These are phyloP conservation scores for Beta lomatogona DNA, from an alignment of 179 eudicot species.

Conservation along the genomic window DNA sequence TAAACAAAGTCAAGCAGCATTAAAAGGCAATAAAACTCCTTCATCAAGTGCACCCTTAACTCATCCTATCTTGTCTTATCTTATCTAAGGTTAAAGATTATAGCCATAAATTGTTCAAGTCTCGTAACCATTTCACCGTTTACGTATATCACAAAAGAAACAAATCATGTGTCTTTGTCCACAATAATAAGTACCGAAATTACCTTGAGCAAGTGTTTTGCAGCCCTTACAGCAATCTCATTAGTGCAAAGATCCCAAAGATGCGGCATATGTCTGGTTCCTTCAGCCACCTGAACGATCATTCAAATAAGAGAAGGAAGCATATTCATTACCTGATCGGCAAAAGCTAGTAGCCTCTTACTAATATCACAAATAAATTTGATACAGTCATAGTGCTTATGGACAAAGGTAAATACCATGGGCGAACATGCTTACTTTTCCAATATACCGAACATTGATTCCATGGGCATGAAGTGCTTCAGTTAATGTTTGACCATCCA, in stretches of 20 bases:
- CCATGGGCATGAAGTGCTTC: slow-evolving; percentile 99
- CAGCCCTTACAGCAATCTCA: slow-evolving; percentile 85
- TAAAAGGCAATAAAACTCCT: too few species aligned
- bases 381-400: background rate
- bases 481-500: slow-evolving; percentile 99
- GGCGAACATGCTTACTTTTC: slow-evolving; percentile 60
- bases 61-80: background rate
- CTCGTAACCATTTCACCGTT: background rate
- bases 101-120: too few species aligned
- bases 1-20: background rate
- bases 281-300: slow-evolving; percentile 77
- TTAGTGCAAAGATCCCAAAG: slow-evolving; percentile 87
- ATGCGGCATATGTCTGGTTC: slow-evolving; percentile 90
- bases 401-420: background rate
- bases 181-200: background rate
- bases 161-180: too few species aligned
- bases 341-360: background rate
- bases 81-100: background rate
- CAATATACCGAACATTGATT: slow-evolving; percentile 92
- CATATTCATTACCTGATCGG: background rate
- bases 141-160: too few species aligned
- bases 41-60: background rate
- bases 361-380: background rate
- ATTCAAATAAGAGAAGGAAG: slow-evolving; percentile 8
- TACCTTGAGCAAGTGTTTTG: slow-evolving; percentile 89